Percentiles rank a stretch among this genome's conserved stretches.
phyloP scores from a whole-genome alignment of 495 filamentous ascomycete genomes.

The Pseudomonodictys pantanalensis region DNA sequence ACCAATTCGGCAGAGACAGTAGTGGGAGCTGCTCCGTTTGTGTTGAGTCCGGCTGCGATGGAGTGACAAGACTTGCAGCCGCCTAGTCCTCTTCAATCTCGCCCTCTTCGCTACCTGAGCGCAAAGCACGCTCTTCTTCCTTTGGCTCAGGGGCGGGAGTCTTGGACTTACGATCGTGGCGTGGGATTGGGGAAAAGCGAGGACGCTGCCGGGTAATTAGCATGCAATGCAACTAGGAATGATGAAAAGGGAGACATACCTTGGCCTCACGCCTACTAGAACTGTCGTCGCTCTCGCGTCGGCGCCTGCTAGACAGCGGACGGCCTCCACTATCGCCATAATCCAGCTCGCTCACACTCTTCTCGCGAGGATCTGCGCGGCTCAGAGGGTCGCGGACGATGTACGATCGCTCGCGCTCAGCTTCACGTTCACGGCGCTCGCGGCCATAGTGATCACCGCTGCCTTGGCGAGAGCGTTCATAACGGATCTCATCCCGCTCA shows the following conservation, averaged over 20 bases:
- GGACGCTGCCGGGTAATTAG: conserved; percentile 56
- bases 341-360: conserved; percentile 73
- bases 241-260: conserved; percentile 41
- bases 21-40: no score
- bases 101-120: conserved; percentile 86
- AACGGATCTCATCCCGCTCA: conserved; percentile 26
- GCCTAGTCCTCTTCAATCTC: conserved; percentile 97
- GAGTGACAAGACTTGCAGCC: no score
- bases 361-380: conserved; percentile 61
- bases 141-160: conserved; percentile 40
- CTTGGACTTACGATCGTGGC: conserved; percentile 47
- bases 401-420: conserved; percentile 81
- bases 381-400: conserved; percentile 62
- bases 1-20: no score
- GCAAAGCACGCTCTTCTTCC: conserved; percentile 52
- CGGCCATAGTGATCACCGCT: conserved; percentile 56
- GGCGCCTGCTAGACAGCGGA: conserved; percentile 43
- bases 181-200: conserved; percentile 56
- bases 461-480: conserved; percentile 26
- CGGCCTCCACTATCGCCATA: conserved; percentile 69
- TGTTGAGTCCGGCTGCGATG: no score
- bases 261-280: conserved; percentile 59
- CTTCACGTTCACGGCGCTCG: conserved; percentile 76
- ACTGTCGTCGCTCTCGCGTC: conserved; percentile 74
- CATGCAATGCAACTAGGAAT: conserved; percentile 25